Conservation (phyloP, 148 eudicot species). For the Linanthus parryae region DNA sequence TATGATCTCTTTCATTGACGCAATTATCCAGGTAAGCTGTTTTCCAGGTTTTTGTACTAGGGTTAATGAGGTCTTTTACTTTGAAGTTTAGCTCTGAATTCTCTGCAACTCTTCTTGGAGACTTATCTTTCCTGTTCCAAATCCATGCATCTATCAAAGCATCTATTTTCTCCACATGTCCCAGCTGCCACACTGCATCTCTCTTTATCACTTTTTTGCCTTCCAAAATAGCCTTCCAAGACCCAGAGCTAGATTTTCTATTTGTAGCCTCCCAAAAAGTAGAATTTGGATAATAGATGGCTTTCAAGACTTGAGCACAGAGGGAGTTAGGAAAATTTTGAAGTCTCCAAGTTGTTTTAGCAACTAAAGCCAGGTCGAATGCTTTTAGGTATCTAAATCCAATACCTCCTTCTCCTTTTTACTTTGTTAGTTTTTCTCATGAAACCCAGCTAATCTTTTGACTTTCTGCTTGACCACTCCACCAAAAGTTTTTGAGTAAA, state of each 20-base stretch:
- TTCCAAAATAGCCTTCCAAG: neutral
- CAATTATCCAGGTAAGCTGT: neutral
- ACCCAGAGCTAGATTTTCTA: neutral
- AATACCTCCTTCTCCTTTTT: neutral
- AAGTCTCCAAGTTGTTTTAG: neutral
- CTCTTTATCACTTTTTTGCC: neutral
- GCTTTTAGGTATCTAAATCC: neutral
- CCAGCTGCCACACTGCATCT: neutral
- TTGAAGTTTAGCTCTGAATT: too few species aligned
- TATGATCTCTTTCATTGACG: neutral
- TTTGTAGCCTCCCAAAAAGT: neutral
- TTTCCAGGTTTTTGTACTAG: neutral
- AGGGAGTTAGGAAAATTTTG: neutral
- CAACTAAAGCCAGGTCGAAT: neutral
- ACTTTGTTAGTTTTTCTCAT: neutral
- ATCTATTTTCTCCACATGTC: neutral
- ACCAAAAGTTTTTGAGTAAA: neutral
- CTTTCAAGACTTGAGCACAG: neutral
- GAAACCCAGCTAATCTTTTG: neutral
- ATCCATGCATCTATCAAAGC: neutral
- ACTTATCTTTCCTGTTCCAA: too few species aligned
- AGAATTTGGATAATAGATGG: neutral
- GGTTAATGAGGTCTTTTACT: neutral
- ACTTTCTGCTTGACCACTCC: neutral
- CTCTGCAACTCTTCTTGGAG: neutral